Percentiles rank a stretch among this genome's conserved stretches.
These are phyloP conservation scores for Sindora glabra DNA, from an alignment of 306 rosid species.

Conservation along the genomic window DNA sequence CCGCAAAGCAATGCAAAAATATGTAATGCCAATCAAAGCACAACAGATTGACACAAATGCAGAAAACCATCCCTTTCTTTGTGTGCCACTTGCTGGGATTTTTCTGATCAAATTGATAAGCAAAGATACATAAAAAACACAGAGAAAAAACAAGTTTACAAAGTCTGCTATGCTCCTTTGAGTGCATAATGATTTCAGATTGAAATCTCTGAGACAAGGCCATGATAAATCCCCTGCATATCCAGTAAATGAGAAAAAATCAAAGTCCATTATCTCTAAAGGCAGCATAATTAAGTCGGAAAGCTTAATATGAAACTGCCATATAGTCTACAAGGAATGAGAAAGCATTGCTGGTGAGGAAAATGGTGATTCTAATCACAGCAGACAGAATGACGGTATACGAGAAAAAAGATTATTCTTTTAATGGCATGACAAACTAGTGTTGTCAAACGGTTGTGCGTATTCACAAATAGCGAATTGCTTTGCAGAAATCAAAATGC, in stretches of 20 bases:
- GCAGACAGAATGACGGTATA: no score
- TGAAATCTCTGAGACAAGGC: slow-evolving; percentile 29
- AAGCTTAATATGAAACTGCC: no score
- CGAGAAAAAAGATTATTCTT: no score
- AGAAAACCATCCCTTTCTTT: slow-evolving; percentile 14
- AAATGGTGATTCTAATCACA: no score
- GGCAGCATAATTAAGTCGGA: no score
- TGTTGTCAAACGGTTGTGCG: no score
- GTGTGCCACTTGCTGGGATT: neutral
- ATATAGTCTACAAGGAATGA: no score
- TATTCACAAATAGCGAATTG: no score
- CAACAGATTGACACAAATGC: slow-evolving; percentile 27
- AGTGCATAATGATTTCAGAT: slow-evolving; percentile 28
- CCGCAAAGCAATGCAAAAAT: slow-evolving; percentile 18
- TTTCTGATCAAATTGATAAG: slow-evolving; percentile 8
- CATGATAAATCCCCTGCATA: slow-evolving; percentile 23
- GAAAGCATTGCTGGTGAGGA: no score
- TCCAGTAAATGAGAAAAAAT: neutral
- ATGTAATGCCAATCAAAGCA: slow-evolving; percentile 22
- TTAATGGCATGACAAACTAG: no score
- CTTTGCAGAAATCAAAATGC: no score
- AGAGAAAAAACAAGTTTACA: slow-evolving; percentile 23
- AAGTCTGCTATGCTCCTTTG: slow-evolving; percentile 22
- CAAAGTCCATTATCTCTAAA: no score
- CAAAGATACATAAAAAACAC: slow-evolving; percentile 9